These are phyloP conservation scores for Vigna hirtella DNA, from an alignment of 306 rosid genomes.

Conservation along the genomic window DNA sequence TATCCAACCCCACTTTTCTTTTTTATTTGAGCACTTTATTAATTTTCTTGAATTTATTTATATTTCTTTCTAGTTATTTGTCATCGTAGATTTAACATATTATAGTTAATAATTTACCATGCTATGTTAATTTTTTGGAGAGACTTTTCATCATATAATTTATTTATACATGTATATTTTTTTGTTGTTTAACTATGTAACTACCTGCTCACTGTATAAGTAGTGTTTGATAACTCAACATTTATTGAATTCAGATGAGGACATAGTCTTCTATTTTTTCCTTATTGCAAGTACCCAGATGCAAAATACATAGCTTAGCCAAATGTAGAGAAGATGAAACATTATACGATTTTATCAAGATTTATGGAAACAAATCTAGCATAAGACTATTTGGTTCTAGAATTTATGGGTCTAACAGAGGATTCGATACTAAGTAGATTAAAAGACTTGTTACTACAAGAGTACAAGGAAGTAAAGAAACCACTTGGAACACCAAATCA, in stretches of 20 bases:
- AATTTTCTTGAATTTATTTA: not conserved
- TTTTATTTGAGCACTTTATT: not conserved
- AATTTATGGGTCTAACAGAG: conserved; percentile 50
- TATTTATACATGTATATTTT: not conserved
- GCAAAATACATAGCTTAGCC: conserved; percentile 49
- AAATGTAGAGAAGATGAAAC: conserved; percentile 51
- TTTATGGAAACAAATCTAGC: conserved; percentile 42
- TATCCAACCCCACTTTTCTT: not conserved
- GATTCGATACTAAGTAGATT: conserved; percentile 45
- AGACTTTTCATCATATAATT: not conserved
- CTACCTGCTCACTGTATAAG: not conserved
- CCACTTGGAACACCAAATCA: conserved; percentile 37
- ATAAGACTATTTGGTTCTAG: conserved; percentile 49
- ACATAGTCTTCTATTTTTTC: conserved; percentile 53
- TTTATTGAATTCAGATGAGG: conserved; percentile 55
- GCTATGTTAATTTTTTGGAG: not conserved
- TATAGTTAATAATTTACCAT: too few relatives aligned
- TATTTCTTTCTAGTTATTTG: not conserved
- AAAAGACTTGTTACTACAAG: conserved; percentile 61
- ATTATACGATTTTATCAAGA: conserved; percentile 48
- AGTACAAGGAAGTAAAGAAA: conserved; percentile 48
- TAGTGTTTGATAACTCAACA: too few relatives aligned
- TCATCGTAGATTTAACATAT: too few relatives aligned
- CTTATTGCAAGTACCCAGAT: conserved; percentile 39
- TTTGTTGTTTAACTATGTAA: too few relatives aligned